phyloP scores from a whole-genome alignment of 192 early-diverging fungal genomes.

The Coemansia sp. region DNA sequence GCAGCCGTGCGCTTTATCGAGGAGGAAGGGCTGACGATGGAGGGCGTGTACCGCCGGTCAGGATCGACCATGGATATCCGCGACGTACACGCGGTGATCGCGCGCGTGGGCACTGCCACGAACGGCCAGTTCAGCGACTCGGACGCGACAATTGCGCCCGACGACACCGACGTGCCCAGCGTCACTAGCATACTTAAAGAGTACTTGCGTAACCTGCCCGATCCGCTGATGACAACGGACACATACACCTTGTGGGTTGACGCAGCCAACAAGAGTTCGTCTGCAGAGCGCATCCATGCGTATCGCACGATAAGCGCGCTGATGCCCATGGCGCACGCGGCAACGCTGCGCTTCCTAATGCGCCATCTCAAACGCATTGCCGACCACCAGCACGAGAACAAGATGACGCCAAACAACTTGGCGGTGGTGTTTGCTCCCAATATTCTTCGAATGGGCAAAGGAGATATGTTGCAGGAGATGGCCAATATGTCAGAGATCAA shows the following conservation, averaged over 20 bases:
- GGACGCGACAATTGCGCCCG: conserved; percentile 13
- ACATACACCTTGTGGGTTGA: conserved; percentile 68
- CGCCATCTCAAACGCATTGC: conserved; percentile 66
- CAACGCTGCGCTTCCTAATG: conserved; percentile 63
- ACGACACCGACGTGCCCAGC: conserved; percentile 64
- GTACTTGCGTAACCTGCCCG: conserved; percentile 72
- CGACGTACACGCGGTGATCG: conserved; percentile 64
- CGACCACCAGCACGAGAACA: conserved; percentile 61
- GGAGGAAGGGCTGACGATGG: conserved; percentile 61
- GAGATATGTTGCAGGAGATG: conserved; percentile 60
- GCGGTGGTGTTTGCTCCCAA: conserved; percentile 94
- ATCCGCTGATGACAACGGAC: conserved; percentile 69
- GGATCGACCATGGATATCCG: conserved; percentile 71
- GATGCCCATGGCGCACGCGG: conserved; percentile 62
- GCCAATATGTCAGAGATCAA: conserved; percentile 74
- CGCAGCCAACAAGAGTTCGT: conserved; percentile 36
- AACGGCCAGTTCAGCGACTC: conserved; percentile 49
- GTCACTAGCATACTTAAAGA: conserved; percentile 80
- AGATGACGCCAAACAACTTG: conserved; percentile 91
- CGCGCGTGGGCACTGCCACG: conserved; percentile 54
- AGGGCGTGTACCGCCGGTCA: conserved; percentile 81
- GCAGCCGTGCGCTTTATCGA: conserved; percentile 69
- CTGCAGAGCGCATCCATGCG: conserved; percentile 37
- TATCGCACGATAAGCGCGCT: conserved; percentile 48
- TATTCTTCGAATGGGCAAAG: conserved; percentile 62